Conservation (phyloP, 139 green algal species). For the Tetraselmis chui region DNA sequence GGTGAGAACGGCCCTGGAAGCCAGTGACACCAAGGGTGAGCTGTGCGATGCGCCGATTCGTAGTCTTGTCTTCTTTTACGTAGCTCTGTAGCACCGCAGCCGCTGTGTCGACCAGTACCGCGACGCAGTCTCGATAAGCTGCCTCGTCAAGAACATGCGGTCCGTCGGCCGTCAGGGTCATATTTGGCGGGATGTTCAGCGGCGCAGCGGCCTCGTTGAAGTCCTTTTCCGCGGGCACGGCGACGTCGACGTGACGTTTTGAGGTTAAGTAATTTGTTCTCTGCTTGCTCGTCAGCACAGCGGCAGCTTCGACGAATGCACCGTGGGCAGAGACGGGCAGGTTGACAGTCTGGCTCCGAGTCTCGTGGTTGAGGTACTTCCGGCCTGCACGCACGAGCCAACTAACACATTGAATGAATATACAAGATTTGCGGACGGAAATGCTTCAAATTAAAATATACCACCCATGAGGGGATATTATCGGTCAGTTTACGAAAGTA, state of each 20-base stretch:
- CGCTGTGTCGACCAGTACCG: background rate
- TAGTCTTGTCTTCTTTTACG: background rate
- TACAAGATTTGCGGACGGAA: too few relatives aligned
- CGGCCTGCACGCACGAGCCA: too few relatives aligned
- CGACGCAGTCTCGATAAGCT: background rate
- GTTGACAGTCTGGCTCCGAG: background rate
- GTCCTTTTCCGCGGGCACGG: background rate
- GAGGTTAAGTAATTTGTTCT: too few relatives aligned
- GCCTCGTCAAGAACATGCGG: background rate
- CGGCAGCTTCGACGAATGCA: background rate
- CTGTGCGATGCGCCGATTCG: background rate
- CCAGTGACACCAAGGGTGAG: background rate
- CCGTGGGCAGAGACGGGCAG: background rate
- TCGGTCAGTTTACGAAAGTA: too few relatives aligned
- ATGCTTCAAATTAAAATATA: too few relatives aligned
- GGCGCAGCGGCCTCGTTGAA: background rate
- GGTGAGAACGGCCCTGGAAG: background rate
- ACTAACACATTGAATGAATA: too few relatives aligned
- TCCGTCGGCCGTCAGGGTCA: background rate
- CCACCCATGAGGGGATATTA: too few relatives aligned
- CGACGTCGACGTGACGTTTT: too few relatives aligned
- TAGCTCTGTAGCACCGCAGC: background rate
- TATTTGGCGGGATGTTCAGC: background rate
- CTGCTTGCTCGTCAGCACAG: too few relatives aligned
- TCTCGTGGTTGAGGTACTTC: background rate